Evolutionary conservation across 2,329 filamentous ascomycete species (phyloP).

Genomic region (Gnomoniopsis smithogilvyi): DNA sequence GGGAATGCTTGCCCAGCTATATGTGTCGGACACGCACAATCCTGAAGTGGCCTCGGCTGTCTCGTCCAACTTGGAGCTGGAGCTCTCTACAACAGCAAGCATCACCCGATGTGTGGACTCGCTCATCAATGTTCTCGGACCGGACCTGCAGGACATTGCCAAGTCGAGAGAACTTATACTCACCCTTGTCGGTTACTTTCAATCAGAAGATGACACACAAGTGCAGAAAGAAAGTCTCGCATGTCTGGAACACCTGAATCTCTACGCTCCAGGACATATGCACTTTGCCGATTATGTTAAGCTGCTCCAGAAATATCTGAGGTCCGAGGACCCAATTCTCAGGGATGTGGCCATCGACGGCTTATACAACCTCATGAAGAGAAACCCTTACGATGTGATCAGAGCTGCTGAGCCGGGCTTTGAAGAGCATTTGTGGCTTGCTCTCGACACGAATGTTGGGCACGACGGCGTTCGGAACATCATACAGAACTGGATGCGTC

Average conservation of each 20-base stretch:
- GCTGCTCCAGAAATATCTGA: constrained; percentile 73
- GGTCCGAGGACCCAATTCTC: constrained; percentile 65
- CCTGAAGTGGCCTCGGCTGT: constrained; percentile 74
- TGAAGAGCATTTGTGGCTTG: constrained; percentile 89
- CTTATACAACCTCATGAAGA: constrained; percentile 91
- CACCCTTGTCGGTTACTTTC: constrained; percentile 79
- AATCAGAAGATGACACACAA: constrained; percentile 66
- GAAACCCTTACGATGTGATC: constrained; percentile 80
- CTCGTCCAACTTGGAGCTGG: constrained; percentile 87
- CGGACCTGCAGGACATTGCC: constrained; percentile 86
- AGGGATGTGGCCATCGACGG: constrained; percentile 82
- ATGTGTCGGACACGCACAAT: constrained; percentile 88
- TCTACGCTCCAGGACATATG: constrained; percentile 88
- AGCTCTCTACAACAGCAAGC: constrained; percentile 76
- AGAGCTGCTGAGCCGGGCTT: constrained; percentile 71
- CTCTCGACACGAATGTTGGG: constrained; percentile 72
- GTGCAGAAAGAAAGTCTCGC: constrained; percentile 74
- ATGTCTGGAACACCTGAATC: constrained; percentile 84
- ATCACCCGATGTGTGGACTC: constrained; percentile 89
- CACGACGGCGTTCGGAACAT: constrained; percentile 83
- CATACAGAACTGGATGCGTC: constrained; percentile 87
- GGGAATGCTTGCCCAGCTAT: constrained; percentile 91
- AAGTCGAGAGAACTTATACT: constrained; percentile 93
- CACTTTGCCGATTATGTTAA: constrained; percentile 82
- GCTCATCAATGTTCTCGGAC: constrained; percentile 93